Evolutionary conservation across 2,329 filamentous ascomycete species (phyloP).

Genomic region (Diplodia seriata): DNA sequence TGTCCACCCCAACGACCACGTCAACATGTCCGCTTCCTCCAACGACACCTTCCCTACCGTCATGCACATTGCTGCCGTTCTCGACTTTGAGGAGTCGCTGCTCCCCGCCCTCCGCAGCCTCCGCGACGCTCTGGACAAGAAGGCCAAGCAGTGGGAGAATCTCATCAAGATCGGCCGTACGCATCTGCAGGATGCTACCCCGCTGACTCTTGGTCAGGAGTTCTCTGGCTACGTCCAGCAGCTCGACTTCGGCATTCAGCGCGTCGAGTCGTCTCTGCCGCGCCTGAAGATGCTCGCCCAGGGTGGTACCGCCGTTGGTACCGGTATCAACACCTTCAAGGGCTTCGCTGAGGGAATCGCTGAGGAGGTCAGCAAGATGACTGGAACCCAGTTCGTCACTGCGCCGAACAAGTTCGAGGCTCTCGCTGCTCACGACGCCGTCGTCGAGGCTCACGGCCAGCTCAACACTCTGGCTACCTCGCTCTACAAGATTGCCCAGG

Average conservation of each 20-base stretch:
- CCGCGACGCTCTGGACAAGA: conserved; percentile 82
- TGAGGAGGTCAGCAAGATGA: conserved; percentile 88
- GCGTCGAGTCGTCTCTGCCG: conserved; percentile 81
- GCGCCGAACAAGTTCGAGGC: conserved; percentile 99
- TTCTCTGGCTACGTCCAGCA: conserved; percentile 98
- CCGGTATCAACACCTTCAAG: conserved; percentile 95
- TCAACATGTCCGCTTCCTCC: conserved; percentile 98
- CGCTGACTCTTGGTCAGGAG: conserved; percentile 93
- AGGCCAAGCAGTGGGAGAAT: conserved; percentile 86
- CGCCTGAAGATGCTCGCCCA: conserved; percentile 88
- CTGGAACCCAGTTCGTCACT: conserved; percentile 90
- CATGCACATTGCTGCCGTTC: conserved; percentile 98
- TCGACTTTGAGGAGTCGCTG: conserved; percentile 87
- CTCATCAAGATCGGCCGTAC: conserved; percentile 99
- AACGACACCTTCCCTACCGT: conserved; percentile 99
- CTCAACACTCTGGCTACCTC: conserved; percentile 92
- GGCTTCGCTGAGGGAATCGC: conserved; percentile 96
- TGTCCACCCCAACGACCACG: conserved; percentile 98
- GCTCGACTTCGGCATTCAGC: conserved; percentile 87
- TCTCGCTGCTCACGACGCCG: conserved; percentile 91
- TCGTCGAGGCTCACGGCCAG: conserved; percentile 91
- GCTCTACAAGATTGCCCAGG: conserved; percentile 97
- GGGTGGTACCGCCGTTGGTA: conserved; percentile 95
- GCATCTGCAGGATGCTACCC: conserved; percentile 96
- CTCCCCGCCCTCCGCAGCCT: conserved; percentile 83